Evolutionary conservation across 768 basidiomycete genomes (phyloP).

Genomic region (Daedaleopsis sinensis): DNA sequence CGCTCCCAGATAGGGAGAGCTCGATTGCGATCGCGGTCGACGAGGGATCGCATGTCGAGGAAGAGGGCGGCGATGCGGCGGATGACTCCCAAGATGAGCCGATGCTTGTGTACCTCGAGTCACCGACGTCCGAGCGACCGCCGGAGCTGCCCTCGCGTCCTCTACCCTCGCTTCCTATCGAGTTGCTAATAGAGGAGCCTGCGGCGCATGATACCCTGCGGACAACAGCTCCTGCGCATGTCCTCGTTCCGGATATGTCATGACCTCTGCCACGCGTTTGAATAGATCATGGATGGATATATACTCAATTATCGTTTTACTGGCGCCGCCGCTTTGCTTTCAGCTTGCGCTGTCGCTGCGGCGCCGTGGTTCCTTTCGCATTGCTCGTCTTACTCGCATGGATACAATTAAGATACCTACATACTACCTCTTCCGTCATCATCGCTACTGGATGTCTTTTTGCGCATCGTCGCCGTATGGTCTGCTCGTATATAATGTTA

Average conservation of each 20-base stretch:
- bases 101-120: background rate
- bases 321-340: too few relatives aligned
- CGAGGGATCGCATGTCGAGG: background rate
- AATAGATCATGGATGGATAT: background rate
- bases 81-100: background rate
- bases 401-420: too few relatives aligned
- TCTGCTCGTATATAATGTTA: too few relatives aligned
- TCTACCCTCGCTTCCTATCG: background rate
- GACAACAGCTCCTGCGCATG: constrained; percentile 1
- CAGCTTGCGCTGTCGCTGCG: too few relatives aligned
- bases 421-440: too few relatives aligned
- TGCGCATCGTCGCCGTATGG: too few relatives aligned
- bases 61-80: background rate
- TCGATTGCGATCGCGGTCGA: background rate
- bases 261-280: constrained; percentile 5
- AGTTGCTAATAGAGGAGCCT: background rate
- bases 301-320: background rate
- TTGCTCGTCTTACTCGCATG: too few relatives aligned
- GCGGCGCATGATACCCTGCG: constrained; percentile 13
- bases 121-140: background rate
- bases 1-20: background rate
- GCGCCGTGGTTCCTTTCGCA: too few relatives aligned
- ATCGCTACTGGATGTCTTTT: too few relatives aligned
- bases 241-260: constrained; percentile 7
- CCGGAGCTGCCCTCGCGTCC: background rate